phyloP scores from a whole-genome alignment of 1,284 basidiomycete genomes.

The Fomitopsis pinicola region DNA sequence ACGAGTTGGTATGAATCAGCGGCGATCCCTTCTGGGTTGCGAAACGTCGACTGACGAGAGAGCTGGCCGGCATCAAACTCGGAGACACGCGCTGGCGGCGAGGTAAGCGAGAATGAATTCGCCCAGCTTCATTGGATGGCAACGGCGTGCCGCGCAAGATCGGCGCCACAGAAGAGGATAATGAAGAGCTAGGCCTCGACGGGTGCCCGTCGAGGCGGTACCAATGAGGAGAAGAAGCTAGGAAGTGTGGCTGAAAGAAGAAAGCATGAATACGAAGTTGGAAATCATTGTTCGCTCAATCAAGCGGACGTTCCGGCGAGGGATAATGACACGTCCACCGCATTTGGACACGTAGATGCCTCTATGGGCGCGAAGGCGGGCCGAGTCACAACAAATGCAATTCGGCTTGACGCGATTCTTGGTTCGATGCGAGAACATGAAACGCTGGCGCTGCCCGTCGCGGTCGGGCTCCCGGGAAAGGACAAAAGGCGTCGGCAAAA shows the following conservation, averaged over 20 bases:
- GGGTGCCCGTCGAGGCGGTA: not conserved
- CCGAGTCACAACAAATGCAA: not conserved
- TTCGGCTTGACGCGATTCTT: not conserved
- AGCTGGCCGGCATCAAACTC: not conserved
- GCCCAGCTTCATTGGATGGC: not conserved
- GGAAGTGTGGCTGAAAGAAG: not conserved
- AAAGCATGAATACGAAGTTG: not conserved
- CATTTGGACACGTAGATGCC: not conserved
- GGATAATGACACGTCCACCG: not conserved
- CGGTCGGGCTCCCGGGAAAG: not conserved
- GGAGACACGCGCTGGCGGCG: not conserved
- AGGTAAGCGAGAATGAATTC: not conserved
- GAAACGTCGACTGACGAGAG: not conserved
- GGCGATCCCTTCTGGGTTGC: not conserved
- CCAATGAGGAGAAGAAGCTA: not conserved
- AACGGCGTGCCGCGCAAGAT: not conserved
- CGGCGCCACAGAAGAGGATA: not conserved
- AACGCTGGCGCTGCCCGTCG: not conserved
- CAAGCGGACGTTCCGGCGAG: not conserved
- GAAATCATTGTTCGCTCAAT: not conserved
- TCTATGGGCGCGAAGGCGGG: not conserved
- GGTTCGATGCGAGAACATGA: not conserved
- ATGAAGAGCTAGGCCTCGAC: not conserved
- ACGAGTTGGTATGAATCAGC: not conserved
- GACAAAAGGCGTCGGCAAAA: not conserved